These are phyloP conservation scores for Camelina neglecta DNA, from an alignment of 345 rosid species.

Conservation along the genomic window DNA sequence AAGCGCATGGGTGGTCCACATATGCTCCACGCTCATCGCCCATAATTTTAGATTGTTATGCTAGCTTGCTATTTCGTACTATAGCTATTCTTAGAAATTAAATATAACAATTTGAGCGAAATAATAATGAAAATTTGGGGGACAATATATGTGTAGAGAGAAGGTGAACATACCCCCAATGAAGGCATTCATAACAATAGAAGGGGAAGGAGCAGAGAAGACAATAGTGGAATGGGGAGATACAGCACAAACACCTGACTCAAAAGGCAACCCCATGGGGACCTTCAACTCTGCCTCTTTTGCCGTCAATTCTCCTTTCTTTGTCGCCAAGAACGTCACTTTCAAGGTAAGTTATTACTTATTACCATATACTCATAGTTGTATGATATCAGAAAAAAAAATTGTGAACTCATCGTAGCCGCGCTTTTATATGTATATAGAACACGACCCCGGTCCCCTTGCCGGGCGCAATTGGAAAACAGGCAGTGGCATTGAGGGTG, in stretches of 20 bases:
- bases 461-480: slow-evolving; percentile 88
- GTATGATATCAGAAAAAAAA: too few relatives aligned
- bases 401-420: too few relatives aligned
- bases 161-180: slow-evolving; percentile 79
- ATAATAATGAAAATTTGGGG: background rate
- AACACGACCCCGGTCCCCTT: slow-evolving; percentile 87
- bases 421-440: slow-evolving; percentile 42
- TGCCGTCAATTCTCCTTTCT: slow-evolving; percentile 84
- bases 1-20: slow-evolving; percentile 35
- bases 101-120: background rate
- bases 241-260: slow-evolving; percentile 83
- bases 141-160: slow-evolving; percentile 57
- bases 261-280: slow-evolving; percentile 74
- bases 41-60: slow-evolving; percentile 2
- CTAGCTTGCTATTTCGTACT: background rate
- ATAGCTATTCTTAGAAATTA: background rate
- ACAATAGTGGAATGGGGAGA: slow-evolving; percentile 95
- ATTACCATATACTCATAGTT: background rate
- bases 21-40: slow-evolving; percentile 7
- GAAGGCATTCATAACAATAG: slow-evolving; percentile 81
- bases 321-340: slow-evolving; percentile 90
- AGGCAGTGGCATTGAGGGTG: slow-evolving; percentile 91
- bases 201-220: slow-evolving; percentile 92
- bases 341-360: slow-evolving; percentile 64
- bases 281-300: slow-evolving; percentile 89